Evolutionary conservation across 179 eudicot species (phyloP), one percentile per base, ranked within the genome.

Genomic region (Spergularia azorica): DNA sequence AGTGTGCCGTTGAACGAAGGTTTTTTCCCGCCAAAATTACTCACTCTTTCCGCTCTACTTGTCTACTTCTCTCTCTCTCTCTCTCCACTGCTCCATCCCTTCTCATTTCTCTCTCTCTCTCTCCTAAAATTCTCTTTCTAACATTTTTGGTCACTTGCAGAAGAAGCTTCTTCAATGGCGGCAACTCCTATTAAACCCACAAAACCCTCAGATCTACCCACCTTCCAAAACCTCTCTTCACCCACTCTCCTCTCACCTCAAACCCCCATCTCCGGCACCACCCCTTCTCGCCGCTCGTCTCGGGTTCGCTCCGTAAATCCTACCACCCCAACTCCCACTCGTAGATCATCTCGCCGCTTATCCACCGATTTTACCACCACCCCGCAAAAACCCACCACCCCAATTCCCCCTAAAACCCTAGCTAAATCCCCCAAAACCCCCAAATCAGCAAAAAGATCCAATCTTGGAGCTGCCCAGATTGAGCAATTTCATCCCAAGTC

Each of bases 221-320:
- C 72, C 59, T 71, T 39, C 50, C 67, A 20, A 51, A 79, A 82
- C 54, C 43, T 59, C 68, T 76, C 79, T 36, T 62, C 48, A 43
- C 48, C 48, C 32, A 71, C 83, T 20, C 67, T 78, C n/a, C 63
- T 84, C 50, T 88, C 90, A 55, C 84, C 86, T 59, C 57, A 79
- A 64, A 89, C 97, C 48, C 97, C 97, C 0, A 78, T 77, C 50
- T 74, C 88, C 68, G 46, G 68, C 32, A 26, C 32, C 64, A 67
- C 83, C 12, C 82, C 89, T 5, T 73, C 77, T 67, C 88, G 91
- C 46, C 78, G 52, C 4, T 52, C 15, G 11, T 59, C 65, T 6
- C 50, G 65, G 1, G 2, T 68, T 3, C 2, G 15, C 7, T 77
- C 67, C 1, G 41, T 39, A 0, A 6, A 62, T n/a, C 26, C 43